Evolutionary conservation across 176 grass and related monocot genomes (phyloP).

Genomic region (Triticum turgidum): DNA sequence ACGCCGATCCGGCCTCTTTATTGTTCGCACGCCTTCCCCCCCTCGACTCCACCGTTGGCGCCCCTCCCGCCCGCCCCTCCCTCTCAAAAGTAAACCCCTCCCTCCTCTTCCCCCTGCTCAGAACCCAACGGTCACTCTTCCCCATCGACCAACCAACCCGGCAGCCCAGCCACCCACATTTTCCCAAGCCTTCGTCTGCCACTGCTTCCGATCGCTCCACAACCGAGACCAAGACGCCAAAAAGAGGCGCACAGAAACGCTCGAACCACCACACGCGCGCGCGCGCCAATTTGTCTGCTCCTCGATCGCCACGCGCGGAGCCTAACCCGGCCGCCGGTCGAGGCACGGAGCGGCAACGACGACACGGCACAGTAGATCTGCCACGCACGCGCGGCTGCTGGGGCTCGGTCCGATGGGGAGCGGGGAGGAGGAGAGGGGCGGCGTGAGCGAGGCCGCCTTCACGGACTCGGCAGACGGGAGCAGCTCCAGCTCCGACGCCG

Average conservation of each 20-base stretch:
- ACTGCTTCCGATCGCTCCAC: neutral
- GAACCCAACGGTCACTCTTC: constrained; percentile 43
- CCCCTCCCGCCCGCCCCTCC: neutral
- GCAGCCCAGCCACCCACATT: neutral
- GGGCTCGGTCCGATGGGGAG: neutral
- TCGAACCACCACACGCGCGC: neutral
- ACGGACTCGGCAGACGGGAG: constrained; percentile 59
- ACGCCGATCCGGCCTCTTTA: constrained; percentile 31
- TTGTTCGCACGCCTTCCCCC: constrained; percentile 15
- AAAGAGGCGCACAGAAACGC: neutral
- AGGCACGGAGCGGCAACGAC: constrained; percentile 21
- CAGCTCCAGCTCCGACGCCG: constrained; percentile 69
- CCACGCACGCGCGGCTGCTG: neutral
- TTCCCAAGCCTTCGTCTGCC: neutral
- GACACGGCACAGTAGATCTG: neutral
- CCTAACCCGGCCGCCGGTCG: constrained; percentile 11
- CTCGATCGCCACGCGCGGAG: neutral
- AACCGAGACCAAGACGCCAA: constrained; percentile 37
- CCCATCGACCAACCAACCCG: constrained; percentile 15
- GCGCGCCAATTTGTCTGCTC: neutral
- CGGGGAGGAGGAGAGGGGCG: constrained; percentile 33
- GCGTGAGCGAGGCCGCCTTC: constrained; percentile 50
- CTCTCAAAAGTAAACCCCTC: constrained; percentile 6
- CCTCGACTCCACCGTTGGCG: constrained; percentile 23
- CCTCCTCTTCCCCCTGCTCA: neutral